phyloP scores from a whole-genome alignment of 176 grass and related monocot species.

The Saccharum spontaneum region DNA sequence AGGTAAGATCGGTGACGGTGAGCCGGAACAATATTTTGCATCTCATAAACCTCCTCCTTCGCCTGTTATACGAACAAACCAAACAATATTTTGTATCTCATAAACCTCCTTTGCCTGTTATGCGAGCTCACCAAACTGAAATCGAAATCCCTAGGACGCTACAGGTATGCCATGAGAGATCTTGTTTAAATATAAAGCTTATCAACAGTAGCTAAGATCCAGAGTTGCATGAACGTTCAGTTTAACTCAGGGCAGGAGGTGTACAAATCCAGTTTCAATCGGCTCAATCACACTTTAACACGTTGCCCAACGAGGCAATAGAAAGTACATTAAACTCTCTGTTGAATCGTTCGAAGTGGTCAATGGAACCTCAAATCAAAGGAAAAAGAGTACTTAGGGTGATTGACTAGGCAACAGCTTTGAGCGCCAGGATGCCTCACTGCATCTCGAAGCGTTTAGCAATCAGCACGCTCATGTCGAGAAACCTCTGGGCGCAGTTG shows the following conservation, averaged over 20 bases:
- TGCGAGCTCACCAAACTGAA: background rate
- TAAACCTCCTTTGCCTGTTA: background rate
- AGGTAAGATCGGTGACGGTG: too few relatives aligned
- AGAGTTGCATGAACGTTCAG: background rate
- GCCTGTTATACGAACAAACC: too few relatives aligned
- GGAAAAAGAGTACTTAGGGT: background rate
- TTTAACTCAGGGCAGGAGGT: background rate
- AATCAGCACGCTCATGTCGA: conserved; percentile 76
- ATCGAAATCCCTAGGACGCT: background rate
- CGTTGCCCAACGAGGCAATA: background rate
- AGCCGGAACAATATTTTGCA: too few relatives aligned
- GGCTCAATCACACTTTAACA: background rate
- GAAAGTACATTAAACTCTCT: background rate
- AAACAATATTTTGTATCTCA: background rate
- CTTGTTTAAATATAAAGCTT: background rate
- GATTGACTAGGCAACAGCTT: background rate
- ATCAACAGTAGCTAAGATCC: background rate
- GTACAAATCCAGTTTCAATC: background rate
- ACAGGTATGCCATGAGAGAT: background rate
- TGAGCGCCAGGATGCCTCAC: background rate
- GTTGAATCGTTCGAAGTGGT: background rate
- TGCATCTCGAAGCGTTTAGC: conserved; percentile 68
- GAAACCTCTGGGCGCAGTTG: conserved; percentile 69
- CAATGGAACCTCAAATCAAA: background rate
- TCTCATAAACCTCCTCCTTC: too few relatives aligned